A percentile compares a stretch with the other conserved stretches of the same genome.
These are phyloP conservation scores for Amanita pseudoporphyria DNA, from an alignment of 768 basidiomycete species.

Conservation along the genomic window DNA sequence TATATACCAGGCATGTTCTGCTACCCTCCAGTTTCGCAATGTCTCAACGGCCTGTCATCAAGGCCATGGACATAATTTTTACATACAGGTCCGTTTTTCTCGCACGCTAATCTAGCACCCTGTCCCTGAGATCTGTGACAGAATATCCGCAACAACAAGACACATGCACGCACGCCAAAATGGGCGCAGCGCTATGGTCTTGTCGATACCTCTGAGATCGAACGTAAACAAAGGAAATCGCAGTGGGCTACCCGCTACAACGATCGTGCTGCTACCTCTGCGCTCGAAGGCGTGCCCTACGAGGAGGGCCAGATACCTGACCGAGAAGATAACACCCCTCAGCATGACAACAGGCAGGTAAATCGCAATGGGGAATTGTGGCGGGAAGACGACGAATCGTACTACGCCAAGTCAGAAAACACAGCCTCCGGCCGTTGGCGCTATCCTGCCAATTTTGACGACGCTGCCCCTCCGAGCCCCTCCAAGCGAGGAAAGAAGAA, in stretches of 20 bases:
- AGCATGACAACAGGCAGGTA: slow-evolving; percentile 21
- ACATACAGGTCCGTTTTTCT: slow-evolving; percentile 56
- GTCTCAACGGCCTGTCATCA: slow-evolving; percentile 5
- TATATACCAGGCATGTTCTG: slow-evolving; percentile 69
- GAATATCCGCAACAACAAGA: slow-evolving; percentile 97
- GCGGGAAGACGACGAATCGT: slow-evolving; percentile 68
- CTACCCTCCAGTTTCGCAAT: neutral
- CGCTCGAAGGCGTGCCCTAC: slow-evolving; percentile 58
- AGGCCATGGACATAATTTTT: slow-evolving; percentile 92
- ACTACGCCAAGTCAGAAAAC: slow-evolving; percentile 42
- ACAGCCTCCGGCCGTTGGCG: slow-evolving; percentile 60
- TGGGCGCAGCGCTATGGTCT: slow-evolving; percentile 91
- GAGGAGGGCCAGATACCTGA: slow-evolving; percentile 72
- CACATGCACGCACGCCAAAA: slow-evolving; percentile 84
- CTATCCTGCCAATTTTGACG: slow-evolving; percentile 80
- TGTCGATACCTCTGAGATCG: slow-evolving; percentile 68
- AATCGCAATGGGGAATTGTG: slow-evolving; percentile 59
- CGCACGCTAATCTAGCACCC: neutral
- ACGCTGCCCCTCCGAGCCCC: slow-evolving; percentile 32
- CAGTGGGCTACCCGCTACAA: slow-evolving; percentile 86
- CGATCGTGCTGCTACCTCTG: slow-evolving; percentile 64
- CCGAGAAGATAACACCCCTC: neutral
- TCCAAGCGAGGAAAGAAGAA: slow-evolving; percentile 69
- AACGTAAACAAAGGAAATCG: slow-evolving; percentile 69
- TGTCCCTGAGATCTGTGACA: slow-evolving; percentile 21